Conservation (phyloP, 139 green algal species). For the Auxenochlorella protothecoides region DNA sequence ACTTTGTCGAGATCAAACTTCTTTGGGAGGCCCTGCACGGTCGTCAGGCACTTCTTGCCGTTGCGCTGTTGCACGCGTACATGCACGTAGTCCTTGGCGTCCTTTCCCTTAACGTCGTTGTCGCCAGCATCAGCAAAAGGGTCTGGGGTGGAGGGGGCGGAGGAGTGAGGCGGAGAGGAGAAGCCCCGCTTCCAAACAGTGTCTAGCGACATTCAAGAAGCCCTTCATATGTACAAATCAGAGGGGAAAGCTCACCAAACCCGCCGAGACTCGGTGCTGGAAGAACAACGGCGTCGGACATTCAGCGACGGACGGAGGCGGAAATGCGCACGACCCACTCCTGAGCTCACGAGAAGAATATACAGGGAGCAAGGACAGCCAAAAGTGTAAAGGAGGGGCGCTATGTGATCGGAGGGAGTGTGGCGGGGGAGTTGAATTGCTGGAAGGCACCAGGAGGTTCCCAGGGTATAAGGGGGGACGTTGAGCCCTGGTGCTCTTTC, state of each 20-base stretch:
- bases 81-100: slow-evolving; percentile 67
- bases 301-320: background rate
- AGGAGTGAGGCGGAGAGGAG: background rate
- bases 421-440: too few relatives aligned
- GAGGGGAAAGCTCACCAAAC: slow-evolving; percentile 14
- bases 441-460: too few relatives aligned
- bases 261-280: slow-evolving; percentile 6
- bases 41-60: slow-evolving; percentile 95
- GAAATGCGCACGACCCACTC: too few relatives aligned
- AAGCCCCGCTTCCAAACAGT: background rate
- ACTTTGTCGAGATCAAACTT: slow-evolving; percentile 97
- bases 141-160: slow-evolving; percentile 17
- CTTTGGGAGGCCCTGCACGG: slow-evolving; percentile 85
- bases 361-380: background rate
- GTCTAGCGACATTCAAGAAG: too few relatives aligned
- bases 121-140: slow-evolving; percentile 36
- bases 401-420: too few relatives aligned
- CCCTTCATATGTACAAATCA: too few relatives aligned
- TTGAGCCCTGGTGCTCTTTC: too few relatives aligned
- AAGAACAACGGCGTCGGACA: background rate
- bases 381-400: too few relatives aligned
- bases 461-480: too few relatives aligned
- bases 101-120: slow-evolving; percentile 9
- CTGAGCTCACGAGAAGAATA: too few relatives aligned
- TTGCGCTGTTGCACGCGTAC: slow-evolving; percentile 97